phyloP scores from a whole-genome alignment of 768 basidiomycete species.

The Mycena galericulata region DNA sequence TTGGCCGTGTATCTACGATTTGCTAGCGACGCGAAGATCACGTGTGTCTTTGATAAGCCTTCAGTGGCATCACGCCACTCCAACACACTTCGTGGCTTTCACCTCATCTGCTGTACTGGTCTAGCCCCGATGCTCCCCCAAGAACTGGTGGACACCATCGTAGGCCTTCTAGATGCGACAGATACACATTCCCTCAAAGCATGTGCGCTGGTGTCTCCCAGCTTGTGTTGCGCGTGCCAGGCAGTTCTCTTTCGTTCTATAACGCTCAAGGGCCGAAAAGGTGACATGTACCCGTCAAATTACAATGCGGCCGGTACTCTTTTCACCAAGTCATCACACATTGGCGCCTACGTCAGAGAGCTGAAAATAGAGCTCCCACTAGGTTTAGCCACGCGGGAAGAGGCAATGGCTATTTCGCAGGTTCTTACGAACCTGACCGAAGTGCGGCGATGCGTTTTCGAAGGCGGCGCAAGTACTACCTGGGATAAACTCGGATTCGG shows the following conservation, averaged over 20 bases:
- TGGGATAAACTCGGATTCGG: background rate
- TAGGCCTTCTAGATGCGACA: background rate
- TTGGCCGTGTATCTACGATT: no score
- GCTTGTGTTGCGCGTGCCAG: background rate
- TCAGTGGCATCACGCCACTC: no score
- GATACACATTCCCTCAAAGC: background rate
- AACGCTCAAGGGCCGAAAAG: background rate
- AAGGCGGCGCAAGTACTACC: background rate
- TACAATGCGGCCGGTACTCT: background rate
- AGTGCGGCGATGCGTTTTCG: background rate
- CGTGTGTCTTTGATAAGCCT: no score
- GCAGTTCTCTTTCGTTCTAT: background rate
- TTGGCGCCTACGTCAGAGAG: background rate
- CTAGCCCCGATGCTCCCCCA: background rate
- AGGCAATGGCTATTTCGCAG: background rate
- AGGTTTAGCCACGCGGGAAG: background rate
- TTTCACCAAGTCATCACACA: background rate
- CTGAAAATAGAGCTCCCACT: background rate
- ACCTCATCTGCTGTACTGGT: no score
- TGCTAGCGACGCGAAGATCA: no score
- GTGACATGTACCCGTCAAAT: background rate
- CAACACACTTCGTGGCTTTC: no score
- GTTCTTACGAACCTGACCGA: background rate
- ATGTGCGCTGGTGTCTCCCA: background rate
- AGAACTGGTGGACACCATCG: background rate